Evolutionary conservation across 2,329 filamentous ascomycete genomes (phyloP).

Genomic region (Tricladium varicosporioides): DNA sequence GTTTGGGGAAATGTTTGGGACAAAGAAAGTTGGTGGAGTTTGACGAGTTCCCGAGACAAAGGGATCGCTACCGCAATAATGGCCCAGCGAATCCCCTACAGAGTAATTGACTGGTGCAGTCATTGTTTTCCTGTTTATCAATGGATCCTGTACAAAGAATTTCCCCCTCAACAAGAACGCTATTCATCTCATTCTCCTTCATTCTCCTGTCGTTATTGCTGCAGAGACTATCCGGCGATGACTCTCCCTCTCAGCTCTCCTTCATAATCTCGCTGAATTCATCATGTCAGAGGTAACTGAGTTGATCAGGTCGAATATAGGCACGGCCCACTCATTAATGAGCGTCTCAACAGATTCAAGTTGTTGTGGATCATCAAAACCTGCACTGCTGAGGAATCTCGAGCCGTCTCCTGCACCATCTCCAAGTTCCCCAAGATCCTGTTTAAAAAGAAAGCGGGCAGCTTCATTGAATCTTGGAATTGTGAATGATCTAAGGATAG

Average conservation of each 20-base stretch:
- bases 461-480: conserved; percentile 31
- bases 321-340: conserved; percentile 25
- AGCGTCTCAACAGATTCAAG: conserved; percentile 32
- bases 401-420: conserved; percentile 24
- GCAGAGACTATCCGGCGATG: conserved; percentile 13
- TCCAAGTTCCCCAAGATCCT: conserved; percentile 27
- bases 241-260: conserved; percentile 8
- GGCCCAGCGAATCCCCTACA: conserved; percentile 25
- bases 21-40: conserved; percentile 31
- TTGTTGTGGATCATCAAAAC: conserved; percentile 25
- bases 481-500: conserved; percentile 30
- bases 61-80: conserved; percentile 31
- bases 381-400: conserved; percentile 22
- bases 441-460: conserved; percentile 33
- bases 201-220: conserved; percentile 18
- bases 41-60: conserved; percentile 35
- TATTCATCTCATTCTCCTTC: conserved; percentile 28
- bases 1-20: conserved; percentile 22
- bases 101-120: conserved; percentile 26
- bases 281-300: conserved; percentile 27
- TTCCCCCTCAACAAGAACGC: conserved; percentile 29
- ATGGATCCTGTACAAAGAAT: conserved; percentile 33
- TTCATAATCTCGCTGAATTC: conserved; percentile 6
- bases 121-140: conserved; percentile 34
- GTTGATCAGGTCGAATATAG: conserved; percentile 17